Evolutionary conservation across 208 protist species (phyloP), one percentile per base, ranked within the genome.

Genomic region (Trypanosoma avium): DNA sequence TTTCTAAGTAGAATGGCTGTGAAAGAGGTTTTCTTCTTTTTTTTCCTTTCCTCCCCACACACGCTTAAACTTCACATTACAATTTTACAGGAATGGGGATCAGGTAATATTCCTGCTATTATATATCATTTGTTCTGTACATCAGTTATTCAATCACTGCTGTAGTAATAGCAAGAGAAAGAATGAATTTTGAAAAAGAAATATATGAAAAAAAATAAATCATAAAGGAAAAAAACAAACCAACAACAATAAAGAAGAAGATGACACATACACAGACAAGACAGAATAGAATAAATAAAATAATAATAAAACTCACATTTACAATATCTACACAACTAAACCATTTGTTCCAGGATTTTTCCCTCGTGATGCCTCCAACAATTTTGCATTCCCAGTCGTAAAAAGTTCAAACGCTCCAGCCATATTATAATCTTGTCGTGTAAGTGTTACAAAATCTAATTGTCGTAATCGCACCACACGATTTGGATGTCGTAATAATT

Each of bases 361-460:
- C 29, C 29, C 56, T 6, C 71, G 72, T n/a, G 77, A 69, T 29
- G 59, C 63, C n/a, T 81, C 53, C 32, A 89, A 52, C 26, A 92
- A 36, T 8, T 54, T 70, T 4, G 66, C 49, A 45, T 82, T 73
- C 2, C 82, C 82, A 32, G 74, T 78, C 22, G 65, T 71, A 56
- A 92, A 92, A 54, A 92, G 73, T 24, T 82, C 78, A 70, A 83
- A 77, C 22, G 77, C 75, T 26, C 77, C 82, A 0, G 84, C 84
- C 24, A 86, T 64, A 72, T 88, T 81, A 72, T 82, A 83, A 67
- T 95, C 88, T 50, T 88, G 88, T 40, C 71, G 66, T 15, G 89
- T 85, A 32, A 95, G 73, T 4, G 82, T 84, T 17, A 95, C 89
- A 49, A 92, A 91, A 63, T 95, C 89, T 0, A 95, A 49, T 68